Evolutionary conservation across 768 basidiomycete genomes (phyloP).

Genomic region (Psilocybe azurescens): DNA sequence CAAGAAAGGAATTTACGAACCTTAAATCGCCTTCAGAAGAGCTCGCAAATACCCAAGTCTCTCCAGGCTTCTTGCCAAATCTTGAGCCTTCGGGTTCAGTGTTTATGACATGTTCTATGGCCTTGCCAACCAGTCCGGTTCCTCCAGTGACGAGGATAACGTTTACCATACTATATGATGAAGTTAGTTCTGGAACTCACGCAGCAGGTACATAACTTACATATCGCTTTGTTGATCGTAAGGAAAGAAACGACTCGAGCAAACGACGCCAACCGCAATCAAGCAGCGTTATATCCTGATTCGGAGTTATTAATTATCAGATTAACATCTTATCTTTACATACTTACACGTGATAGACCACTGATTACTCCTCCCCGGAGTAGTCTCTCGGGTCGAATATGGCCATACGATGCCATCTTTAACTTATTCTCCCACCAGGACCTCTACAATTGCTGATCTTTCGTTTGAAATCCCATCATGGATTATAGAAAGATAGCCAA

Average conservation of each 20-base stretch:
- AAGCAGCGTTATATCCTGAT: not conserved
- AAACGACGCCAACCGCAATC: not conserved
- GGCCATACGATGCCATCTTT: constrained; percentile 19
- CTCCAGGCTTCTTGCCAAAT: constrained; percentile 77
- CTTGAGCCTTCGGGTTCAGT: constrained; percentile 78
- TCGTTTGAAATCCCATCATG: constrained; percentile 33
- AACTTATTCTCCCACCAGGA: constrained; percentile 13
- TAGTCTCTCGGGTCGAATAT: not conserved
- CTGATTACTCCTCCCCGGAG: constrained; percentile 12
- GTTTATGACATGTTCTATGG: constrained; percentile 78
- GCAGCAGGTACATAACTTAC: not conserved
- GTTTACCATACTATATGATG: constrained; percentile 32
- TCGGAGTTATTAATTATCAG: constrained; percentile 1
- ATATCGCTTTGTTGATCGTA: not conserved
- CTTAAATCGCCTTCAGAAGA: constrained; percentile 86
- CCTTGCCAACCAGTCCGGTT: constrained; percentile 86
- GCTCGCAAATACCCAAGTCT: constrained; percentile 86
- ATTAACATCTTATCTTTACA: constrained; percentile 9
- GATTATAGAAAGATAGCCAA: constrained; percentile 57
- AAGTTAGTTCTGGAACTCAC: not conserved
- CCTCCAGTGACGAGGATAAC: constrained; percentile 87
- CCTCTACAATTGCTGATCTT: not conserved
- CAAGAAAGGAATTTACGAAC: constrained; percentile 40
- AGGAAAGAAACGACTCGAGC: not conserved
- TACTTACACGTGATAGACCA: constrained; percentile 6